Conservation (phyloP, 345 rosid genomes). For the Acer negundo region DNA sequence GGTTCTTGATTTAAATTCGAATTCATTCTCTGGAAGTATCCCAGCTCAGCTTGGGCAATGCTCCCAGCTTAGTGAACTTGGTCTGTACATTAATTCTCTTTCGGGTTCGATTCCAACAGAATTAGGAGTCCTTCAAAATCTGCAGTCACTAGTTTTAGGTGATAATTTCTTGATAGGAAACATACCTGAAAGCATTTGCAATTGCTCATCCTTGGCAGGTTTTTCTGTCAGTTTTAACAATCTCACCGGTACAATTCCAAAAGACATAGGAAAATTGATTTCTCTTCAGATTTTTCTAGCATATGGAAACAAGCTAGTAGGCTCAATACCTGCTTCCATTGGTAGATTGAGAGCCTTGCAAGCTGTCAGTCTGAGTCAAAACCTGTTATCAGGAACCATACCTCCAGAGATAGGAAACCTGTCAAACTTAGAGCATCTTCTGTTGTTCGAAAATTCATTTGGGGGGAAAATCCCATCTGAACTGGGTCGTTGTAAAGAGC, state of each 20-base stretch:
- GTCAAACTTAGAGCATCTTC: conserved; percentile 46
- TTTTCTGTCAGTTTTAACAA: conserved; percentile 53
- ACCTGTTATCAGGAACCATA: conserved; percentile 59
- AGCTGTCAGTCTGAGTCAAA: conserved; percentile 53
- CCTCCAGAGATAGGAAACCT: conserved; percentile 74
- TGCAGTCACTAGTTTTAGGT: conserved; percentile 61
- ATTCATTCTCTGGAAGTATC: conserved; percentile 55
- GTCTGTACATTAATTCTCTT: conserved; percentile 52
- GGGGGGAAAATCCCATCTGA: conserved; percentile 66
- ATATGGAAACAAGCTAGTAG: conserved; percentile 46
- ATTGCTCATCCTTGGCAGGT: conserved; percentile 51
- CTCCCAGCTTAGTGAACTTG: conserved; percentile 48
- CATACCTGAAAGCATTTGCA: conserved; percentile 59
- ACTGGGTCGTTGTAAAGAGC: conserved; percentile 56
- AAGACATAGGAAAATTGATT: conserved; percentile 57
- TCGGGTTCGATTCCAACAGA: conserved; percentile 68
- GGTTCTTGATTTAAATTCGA: conserved; percentile 82
- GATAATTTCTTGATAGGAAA: conserved; percentile 57
- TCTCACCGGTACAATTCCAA: conserved; percentile 61
- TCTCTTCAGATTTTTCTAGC: conserved; percentile 54
- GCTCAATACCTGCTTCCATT: conserved; percentile 64
- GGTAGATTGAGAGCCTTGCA: conserved; percentile 54
- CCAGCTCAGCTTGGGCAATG: conserved; percentile 65
- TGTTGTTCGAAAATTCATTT: conserved; percentile 48
- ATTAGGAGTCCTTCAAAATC: conserved; percentile 53